Evolutionary conservation across 345 rosid genomes (phyloP).

Genomic region (Clausena lansium): DNA sequence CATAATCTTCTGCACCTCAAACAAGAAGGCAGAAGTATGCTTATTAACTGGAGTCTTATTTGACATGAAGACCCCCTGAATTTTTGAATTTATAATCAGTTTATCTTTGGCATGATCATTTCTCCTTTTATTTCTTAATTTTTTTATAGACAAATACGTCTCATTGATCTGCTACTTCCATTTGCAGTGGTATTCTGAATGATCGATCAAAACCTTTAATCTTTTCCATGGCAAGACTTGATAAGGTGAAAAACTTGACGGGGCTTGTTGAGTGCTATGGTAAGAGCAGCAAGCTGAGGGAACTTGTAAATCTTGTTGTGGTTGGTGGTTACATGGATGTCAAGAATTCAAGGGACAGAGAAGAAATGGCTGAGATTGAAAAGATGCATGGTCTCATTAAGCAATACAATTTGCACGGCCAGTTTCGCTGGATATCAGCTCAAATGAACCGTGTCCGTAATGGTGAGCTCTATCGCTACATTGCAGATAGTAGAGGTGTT

Average conservation of each 20-base stretch:
- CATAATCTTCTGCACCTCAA: neutral
- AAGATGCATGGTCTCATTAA: conserved; percentile 45
- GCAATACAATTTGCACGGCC: conserved; percentile 48
- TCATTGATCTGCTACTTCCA: conserved; percentile 11
- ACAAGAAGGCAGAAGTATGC: neutral
- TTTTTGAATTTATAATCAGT: neutral
- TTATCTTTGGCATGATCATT: neutral
- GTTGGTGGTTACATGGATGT: conserved; percentile 44
- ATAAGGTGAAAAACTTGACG: conserved; percentile 55
- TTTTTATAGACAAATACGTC: no score
- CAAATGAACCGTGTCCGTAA: conserved; percentile 58
- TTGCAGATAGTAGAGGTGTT: conserved; percentile 52
- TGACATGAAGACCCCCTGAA: neutral
- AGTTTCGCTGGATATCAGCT: conserved; percentile 50
- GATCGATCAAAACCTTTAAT: conserved; percentile 51
- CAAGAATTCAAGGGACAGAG: conserved; percentile 47
- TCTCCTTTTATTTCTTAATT: neutral
- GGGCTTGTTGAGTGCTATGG: conserved; percentile 59
- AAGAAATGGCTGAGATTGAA: conserved; percentile 52
- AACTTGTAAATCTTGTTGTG: conserved; percentile 46
- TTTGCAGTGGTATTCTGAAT: conserved; percentile 40
- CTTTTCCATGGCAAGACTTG: conserved; percentile 72
- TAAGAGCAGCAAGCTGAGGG: conserved; percentile 42
- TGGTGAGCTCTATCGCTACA: conserved; percentile 58
- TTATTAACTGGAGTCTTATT: neutral